phyloP scores from a whole-genome alignment of 176 grass and related monocot species.

The Oryza meyeriana region DNA sequence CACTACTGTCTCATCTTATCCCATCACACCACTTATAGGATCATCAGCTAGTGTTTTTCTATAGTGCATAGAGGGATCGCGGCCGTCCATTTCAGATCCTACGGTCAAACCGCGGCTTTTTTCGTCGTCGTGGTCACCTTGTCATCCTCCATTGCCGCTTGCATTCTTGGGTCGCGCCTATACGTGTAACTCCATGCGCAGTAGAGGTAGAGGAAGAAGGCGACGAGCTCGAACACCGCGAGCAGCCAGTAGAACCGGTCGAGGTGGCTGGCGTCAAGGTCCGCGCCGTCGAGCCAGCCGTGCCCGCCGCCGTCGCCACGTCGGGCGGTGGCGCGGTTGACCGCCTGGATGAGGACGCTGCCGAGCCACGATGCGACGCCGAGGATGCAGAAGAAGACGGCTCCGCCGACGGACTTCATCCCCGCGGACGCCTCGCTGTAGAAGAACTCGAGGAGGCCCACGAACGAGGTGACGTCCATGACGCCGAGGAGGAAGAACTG shows the following conservation, averaged over 20 bases:
- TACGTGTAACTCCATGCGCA: slow-evolving; percentile 48
- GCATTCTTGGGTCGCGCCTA: slow-evolving; percentile 31
- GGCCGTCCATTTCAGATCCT: background rate
- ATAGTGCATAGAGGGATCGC: background rate
- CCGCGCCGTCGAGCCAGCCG: slow-evolving; percentile 64
- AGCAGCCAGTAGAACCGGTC: slow-evolving; percentile 75
- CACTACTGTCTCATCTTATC: background rate
- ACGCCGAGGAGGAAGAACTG: slow-evolving; percentile 88
- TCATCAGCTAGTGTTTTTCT: background rate
- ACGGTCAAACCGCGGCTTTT: background rate
- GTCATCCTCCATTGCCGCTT: background rate
- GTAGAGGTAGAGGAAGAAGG: slow-evolving; percentile 42
- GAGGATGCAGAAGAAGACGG: slow-evolving; percentile 73
- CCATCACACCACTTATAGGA: no score
- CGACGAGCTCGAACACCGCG: slow-evolving; percentile 30
- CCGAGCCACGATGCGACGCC: slow-evolving; percentile 65
- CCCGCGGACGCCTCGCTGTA: slow-evolving; percentile 68
- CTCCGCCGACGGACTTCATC: slow-evolving; percentile 80
- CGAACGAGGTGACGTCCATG: slow-evolving; percentile 84
- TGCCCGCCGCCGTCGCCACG: slow-evolving; percentile 15
- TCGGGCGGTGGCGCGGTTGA: slow-evolving; percentile 49
- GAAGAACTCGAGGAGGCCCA: slow-evolving; percentile 87
- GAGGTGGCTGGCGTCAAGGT: slow-evolving; percentile 46
- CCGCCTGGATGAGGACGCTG: slow-evolving; percentile 55
- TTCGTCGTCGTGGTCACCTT: background rate